phyloP scores from a whole-genome alignment of 176 grass and related monocot genomes.

The Pontederia crassipes region DNA sequence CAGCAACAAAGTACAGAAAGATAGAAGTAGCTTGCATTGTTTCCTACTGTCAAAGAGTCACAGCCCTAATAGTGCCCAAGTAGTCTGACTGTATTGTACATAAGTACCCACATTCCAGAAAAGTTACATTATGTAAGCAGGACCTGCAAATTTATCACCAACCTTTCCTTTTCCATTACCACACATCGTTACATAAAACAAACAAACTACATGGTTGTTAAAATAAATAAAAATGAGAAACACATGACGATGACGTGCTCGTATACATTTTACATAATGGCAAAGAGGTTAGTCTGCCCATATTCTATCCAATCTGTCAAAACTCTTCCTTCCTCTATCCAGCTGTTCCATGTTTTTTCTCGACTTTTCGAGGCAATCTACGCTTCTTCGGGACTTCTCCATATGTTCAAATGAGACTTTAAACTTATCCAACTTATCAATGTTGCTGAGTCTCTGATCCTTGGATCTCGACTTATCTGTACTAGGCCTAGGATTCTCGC shows the following conservation, averaged over 20 bases:
- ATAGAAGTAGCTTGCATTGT: too few relatives aligned
- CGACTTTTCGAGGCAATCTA: conserved; percentile 56
- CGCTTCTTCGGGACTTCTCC: conserved; percentile 76
- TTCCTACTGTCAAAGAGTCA: too few relatives aligned
- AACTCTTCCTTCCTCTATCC: conserved; percentile 62
- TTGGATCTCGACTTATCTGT: conserved; percentile 38
- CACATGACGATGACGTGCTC: conserved; percentile 32
- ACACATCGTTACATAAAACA: conserved; percentile 21
- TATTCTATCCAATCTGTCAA: conserved; percentile 83
- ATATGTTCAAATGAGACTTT: conserved; percentile 59
- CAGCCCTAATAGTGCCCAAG: too few relatives aligned
- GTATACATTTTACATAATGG: conserved; percentile 39
- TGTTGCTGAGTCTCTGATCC: conserved; percentile 58
- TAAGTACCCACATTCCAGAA: too few relatives aligned
- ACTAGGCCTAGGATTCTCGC: conserved; percentile 46
- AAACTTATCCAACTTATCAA: conserved; percentile 64
- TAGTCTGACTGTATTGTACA: too few relatives aligned
- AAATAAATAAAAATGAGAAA: conserved; percentile 27
- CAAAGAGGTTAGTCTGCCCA: conserved; percentile 49
- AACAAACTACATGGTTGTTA: conserved; percentile 26
- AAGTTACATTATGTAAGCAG: neutral
- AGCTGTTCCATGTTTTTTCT: conserved; percentile 63
- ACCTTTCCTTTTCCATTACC: neutral
- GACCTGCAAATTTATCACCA: neutral
- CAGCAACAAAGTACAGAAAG: too few relatives aligned